A percentile compares a stretch with the other conserved stretches of the same genome.
Conservation (phyloP, 495 filamentous ascomycete genomes). For the Penicillium robsamsonii region DNA sequence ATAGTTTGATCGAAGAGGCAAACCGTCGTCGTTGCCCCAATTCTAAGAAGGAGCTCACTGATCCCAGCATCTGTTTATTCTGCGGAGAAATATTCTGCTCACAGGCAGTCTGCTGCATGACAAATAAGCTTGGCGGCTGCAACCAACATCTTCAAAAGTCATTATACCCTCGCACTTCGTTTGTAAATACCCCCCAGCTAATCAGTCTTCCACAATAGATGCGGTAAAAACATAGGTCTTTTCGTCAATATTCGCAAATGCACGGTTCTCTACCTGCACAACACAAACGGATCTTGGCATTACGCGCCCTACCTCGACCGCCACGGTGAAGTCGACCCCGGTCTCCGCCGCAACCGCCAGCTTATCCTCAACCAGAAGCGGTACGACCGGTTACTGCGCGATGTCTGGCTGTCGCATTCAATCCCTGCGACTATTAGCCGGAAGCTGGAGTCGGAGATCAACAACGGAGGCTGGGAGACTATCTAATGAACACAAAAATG, state of each 20-base stretch:
- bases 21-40: conserved; percentile 82
- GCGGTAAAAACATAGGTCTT: conserved; percentile 81
- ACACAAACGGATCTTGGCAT: conserved; percentile 77
- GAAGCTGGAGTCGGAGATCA: conserved; percentile 89
- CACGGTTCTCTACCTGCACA: conserved; percentile 79
- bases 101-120: conserved; percentile 87
- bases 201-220: conserved; percentile 50
- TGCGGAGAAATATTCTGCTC: conserved; percentile 95
- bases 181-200: background rate
- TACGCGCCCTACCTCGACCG: conserved; percentile 90
- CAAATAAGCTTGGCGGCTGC: conserved; percentile 73
- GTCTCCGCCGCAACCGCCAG: conserved; percentile 76
- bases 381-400: conserved; percentile 83
- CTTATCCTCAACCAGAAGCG: conserved; percentile 89
- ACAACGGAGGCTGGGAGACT: conserved; percentile 97
- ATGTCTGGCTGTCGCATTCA: conserved; percentile 81
- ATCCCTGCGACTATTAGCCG: conserved; percentile 86
- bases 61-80: conserved; percentile 89
- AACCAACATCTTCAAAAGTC: conserved; percentile 86
- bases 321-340: conserved; percentile 89
- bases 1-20: conserved; percentile 88
- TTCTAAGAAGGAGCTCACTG: conserved; percentile 83
- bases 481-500: conserved; percentile 45
- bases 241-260: conserved; percentile 98
- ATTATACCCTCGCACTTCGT: background rate